phyloP scores from a whole-genome alignment of 345 rosid genomes.

The Odontarrhena argentea region DNA sequence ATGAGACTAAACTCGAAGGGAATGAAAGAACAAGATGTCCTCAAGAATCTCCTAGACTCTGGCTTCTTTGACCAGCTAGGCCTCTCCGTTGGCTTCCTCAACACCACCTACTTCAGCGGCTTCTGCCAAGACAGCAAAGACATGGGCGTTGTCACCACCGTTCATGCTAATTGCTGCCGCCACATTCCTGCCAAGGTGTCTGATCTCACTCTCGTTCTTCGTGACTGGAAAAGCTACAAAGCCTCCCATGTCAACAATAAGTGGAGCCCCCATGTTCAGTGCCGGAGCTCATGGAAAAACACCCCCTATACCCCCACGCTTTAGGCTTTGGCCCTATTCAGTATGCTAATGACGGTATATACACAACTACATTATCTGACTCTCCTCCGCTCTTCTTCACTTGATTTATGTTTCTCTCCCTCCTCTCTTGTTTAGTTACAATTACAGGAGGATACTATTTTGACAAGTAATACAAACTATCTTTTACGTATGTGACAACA shows the following conservation, averaged over 20 bases:
- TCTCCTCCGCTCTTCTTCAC: too few species aligned
- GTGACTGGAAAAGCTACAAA: slow-evolving; percentile 64
- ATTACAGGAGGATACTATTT: too few species aligned
- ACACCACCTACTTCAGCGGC: slow-evolving; percentile 68
- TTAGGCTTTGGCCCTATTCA: slow-evolving; percentile 19
- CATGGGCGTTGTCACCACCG: slow-evolving; percentile 53
- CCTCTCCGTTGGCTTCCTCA: slow-evolving; percentile 50
- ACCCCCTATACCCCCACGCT: slow-evolving; percentile 25
- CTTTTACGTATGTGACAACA: too few species aligned
- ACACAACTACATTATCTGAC: background rate
- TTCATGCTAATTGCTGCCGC: slow-evolving; percentile 89
- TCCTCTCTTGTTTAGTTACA: too few species aligned
- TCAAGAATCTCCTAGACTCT: slow-evolving; percentile 42
- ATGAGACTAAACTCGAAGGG: slow-evolving; percentile 56
- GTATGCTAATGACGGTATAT: slow-evolving; percentile 2
- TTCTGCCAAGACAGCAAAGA: slow-evolving; percentile 70
- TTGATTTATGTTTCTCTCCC: too few species aligned
- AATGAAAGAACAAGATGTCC: slow-evolving; percentile 77
- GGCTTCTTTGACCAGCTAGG: slow-evolving; percentile 49
- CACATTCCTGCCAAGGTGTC: slow-evolving; percentile 63
- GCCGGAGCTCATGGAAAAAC: slow-evolving; percentile 51
- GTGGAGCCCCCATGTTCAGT: slow-evolving; percentile 52
- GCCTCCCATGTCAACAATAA: slow-evolving; percentile 16
- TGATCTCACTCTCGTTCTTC: slow-evolving; percentile 59
- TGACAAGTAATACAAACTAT: too few species aligned